These are phyloP conservation scores for Fusarium robinianum DNA, from an alignment of 2,329 filamentous ascomycete species.

Conservation along the genomic window DNA sequence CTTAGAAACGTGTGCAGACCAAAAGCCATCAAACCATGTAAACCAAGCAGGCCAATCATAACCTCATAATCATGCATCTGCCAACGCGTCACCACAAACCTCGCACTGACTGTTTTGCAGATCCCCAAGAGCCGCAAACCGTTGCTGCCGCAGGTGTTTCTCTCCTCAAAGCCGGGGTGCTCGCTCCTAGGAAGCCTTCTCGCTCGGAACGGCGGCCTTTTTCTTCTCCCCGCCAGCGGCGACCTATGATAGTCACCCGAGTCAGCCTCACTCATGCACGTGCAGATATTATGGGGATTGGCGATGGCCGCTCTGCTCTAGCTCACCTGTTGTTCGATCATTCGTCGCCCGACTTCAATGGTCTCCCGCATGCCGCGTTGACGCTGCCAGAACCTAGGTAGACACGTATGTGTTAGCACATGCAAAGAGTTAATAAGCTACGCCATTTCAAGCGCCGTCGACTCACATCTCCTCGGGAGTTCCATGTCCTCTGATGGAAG, in stretches of 20 bases:
- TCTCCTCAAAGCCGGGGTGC: background rate
- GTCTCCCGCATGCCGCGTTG: conserved; percentile 62
- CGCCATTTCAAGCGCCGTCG: background rate
- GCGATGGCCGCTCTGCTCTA: no score
- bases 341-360: conserved; percentile 57
- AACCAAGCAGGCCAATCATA: conserved; percentile 15
- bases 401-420: conserved; percentile 30
- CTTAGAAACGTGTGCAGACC: no score
- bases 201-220: conserved; percentile 27
- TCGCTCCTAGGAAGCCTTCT: conserved; percentile 25
- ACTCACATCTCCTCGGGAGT: conserved; percentile 57
- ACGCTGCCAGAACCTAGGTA: conserved; percentile 62
- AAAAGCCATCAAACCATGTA: conserved; percentile 3
- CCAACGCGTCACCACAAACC: no score
- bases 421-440: background rate
- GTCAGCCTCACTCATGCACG: conserved; percentile 10
- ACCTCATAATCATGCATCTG: conserved; percentile 19
- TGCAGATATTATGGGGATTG: background rate
- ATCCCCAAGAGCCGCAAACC: no score
- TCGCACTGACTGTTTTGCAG: no score
- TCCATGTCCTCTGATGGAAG: conserved; percentile 54
- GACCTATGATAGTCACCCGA: conserved; percentile 10
- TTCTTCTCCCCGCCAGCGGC: conserved; percentile 15
- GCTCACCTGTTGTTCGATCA: conserved; percentile 55
- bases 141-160: no score